Conservation (phyloP, 2,329 filamentous ascomycete genomes). For the Tolypocladium album region DNA sequence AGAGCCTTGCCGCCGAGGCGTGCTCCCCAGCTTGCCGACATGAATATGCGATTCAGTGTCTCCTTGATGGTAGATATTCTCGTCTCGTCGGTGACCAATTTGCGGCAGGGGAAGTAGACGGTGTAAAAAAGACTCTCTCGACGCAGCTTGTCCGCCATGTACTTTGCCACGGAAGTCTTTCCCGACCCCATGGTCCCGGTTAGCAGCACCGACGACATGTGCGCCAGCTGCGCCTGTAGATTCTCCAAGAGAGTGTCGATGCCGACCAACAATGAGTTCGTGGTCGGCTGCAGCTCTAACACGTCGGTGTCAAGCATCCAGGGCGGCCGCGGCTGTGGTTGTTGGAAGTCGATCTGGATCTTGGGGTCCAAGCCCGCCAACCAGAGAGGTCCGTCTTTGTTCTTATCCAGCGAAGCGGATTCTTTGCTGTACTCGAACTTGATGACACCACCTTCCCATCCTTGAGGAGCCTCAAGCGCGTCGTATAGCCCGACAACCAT, state of each 20-base stretch:
- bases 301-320: conserved; percentile 34
- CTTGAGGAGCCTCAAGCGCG: conserved; percentile 40
- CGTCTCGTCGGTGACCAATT: conserved; percentile 82
- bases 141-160: conserved; percentile 64
- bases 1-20: conserved; percentile 73
- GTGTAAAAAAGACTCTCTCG: conserved; percentile 68
- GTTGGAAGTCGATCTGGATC: conserved; percentile 63
- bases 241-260: conserved; percentile 69
- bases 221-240: conserved; percentile 64
- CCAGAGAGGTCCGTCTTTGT: conserved; percentile 52
- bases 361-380: conserved; percentile 67
- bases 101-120: conserved; percentile 77
- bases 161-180: conserved; percentile 71
- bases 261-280: conserved; percentile 60
- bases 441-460: conserved; percentile 77
- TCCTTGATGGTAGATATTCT: conserved; percentile 87
- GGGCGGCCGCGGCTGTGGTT: conserved; percentile 56
- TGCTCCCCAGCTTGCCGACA: conserved; percentile 83
- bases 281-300: conserved; percentile 44
- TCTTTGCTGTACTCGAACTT: conserved; percentile 51
- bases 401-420: conserved; percentile 23
- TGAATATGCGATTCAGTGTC: conserved; percentile 72
- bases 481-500: conserved; percentile 57
- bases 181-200: conserved; percentile 85
- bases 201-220: conserved; percentile 80